Conservation (phyloP, 2,329 filamentous ascomycete species). For the Verticillium tricorpus region DNA sequence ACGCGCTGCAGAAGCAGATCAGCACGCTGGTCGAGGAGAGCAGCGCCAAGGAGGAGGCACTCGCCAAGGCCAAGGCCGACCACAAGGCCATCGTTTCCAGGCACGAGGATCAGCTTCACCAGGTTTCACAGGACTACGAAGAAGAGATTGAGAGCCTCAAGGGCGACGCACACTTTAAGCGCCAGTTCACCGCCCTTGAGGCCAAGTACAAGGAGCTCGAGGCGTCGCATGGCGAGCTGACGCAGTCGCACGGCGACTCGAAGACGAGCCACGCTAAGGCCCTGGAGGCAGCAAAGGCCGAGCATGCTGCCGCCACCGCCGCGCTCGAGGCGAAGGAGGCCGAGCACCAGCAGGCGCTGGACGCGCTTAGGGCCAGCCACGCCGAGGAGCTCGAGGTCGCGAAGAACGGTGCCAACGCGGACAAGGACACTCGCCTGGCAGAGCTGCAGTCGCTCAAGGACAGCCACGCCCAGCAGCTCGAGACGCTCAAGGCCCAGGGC, state of each 20-base stretch:
- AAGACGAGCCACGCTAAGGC: conserved; percentile 34
- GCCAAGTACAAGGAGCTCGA: conserved; percentile 48
- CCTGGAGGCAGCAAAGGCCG: conserved; percentile 36
- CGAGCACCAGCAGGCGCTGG: conserved; percentile 49
- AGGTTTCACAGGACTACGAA: conserved; percentile 57
- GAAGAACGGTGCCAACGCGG: conserved; percentile 46
- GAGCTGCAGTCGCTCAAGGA: conserved; percentile 52
- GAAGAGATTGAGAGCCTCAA: conserved; percentile 60
- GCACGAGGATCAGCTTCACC: conserved; percentile 54
- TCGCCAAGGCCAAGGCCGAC: conserved; percentile 47
- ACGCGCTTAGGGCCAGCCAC: conserved; percentile 51
- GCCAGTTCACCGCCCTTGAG: conserved; percentile 58
- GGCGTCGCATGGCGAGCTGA: conserved; percentile 24
- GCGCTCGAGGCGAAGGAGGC: conserved; percentile 46
- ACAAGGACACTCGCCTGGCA: conserved; percentile 40
- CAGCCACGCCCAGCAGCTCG: conserved; percentile 47
- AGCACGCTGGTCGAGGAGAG: conserved; percentile 41
- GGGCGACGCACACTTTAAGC: conserved; percentile 60
- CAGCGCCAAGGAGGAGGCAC: conserved; percentile 42
- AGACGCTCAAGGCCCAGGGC: conserved; percentile 37
- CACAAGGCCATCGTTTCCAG: conserved; percentile 35
- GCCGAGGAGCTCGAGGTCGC: conserved; percentile 54
- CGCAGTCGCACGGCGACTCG: conserved; percentile 25
- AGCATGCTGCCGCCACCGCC: conserved; percentile 38
- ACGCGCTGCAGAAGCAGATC: conserved; percentile 44